Evolutionary conservation across 169 alveolate species (phyloP).

Genomic region (Plasmodium gonderi): DNA sequence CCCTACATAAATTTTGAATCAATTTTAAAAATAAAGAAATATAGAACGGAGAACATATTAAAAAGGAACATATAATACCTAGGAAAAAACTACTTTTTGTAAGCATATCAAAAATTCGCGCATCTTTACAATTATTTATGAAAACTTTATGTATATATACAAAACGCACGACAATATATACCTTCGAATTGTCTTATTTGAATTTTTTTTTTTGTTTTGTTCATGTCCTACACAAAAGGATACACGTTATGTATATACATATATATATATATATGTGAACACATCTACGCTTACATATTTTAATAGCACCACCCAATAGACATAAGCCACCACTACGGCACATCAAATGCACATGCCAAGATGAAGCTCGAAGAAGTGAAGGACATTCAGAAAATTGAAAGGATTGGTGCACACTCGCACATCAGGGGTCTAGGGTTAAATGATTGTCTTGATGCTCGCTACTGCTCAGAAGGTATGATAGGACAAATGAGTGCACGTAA

Average conservation of each 20-base stretch:
- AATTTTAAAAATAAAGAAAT: neutral
- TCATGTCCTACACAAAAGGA: no score
- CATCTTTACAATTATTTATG: neutral
- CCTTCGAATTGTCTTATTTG: neutral
- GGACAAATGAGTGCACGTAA: conserved; percentile 96
- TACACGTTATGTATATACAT: neutral
- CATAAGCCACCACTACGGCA: neutral
- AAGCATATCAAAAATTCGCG: neutral
- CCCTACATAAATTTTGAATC: neutral
- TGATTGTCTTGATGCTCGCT: conserved; percentile 95
- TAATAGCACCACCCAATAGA: neutral
- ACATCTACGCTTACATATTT: neutral
- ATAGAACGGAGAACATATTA: neutral
- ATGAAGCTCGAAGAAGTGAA: conserved; percentile 88
- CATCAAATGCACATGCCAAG: neutral
- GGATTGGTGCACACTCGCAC: conserved; percentile 99
- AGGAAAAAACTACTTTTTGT: neutral
- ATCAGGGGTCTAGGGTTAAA: conserved; percentile 98
- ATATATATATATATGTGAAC: neutral
- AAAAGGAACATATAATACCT: neutral
- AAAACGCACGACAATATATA: neutral
- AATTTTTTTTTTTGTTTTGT: no score
- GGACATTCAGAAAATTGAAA: conserved; percentile 92
- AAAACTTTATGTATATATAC: neutral
- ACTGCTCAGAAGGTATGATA: conserved; percentile 96